Conservation (phyloP, 2,329 filamentous ascomycete species). For the Ophiostoma sp. region DNA sequence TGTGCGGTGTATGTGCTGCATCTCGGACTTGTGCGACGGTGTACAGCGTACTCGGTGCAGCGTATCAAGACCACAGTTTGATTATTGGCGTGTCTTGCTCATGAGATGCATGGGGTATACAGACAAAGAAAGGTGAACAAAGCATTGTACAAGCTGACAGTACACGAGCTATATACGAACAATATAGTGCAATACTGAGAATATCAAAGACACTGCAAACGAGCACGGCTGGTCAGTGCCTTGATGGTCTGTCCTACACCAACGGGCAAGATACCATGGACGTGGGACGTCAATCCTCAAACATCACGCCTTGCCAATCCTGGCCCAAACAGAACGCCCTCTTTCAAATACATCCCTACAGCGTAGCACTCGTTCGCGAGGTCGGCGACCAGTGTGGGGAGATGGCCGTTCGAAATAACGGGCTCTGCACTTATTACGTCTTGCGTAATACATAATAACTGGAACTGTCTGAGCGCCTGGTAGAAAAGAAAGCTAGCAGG, state of each 20-base stretch:
- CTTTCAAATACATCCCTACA: not conserved
- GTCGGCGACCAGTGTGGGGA: constrained; percentile 12
- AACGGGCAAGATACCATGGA: constrained; percentile 14
- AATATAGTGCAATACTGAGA: not conserved
- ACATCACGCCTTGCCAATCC: not conserved
- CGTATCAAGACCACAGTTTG: too few relatives aligned
- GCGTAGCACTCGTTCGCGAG: constrained; percentile 13
- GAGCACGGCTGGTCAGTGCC: not conserved
- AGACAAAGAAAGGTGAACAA: not conserved
- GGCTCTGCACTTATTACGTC: not conserved
- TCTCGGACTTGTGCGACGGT: too few relatives aligned
- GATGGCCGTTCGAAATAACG: constrained; percentile 2
- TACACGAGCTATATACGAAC: not conserved
- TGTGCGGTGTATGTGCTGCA: too few relatives aligned
- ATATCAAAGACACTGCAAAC: too few relatives aligned
- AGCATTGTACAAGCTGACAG: not conserved
- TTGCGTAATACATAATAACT: not conserved
- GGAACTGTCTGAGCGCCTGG: not conserved
- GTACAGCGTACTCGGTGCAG: too few relatives aligned
- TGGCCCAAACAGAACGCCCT: not conserved
- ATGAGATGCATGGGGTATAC: not conserved
- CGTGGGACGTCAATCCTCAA: not conserved
- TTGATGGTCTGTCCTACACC: not conserved
- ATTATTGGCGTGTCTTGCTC: not conserved
- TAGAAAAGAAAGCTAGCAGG: not conserved